A percentile compares a stretch with the other conserved stretches of the same genome.
These are phyloP conservation scores for Staphylotrichum tortipilum DNA, from an alignment of 495 filamentous ascomycete species.

Conservation along the genomic window DNA sequence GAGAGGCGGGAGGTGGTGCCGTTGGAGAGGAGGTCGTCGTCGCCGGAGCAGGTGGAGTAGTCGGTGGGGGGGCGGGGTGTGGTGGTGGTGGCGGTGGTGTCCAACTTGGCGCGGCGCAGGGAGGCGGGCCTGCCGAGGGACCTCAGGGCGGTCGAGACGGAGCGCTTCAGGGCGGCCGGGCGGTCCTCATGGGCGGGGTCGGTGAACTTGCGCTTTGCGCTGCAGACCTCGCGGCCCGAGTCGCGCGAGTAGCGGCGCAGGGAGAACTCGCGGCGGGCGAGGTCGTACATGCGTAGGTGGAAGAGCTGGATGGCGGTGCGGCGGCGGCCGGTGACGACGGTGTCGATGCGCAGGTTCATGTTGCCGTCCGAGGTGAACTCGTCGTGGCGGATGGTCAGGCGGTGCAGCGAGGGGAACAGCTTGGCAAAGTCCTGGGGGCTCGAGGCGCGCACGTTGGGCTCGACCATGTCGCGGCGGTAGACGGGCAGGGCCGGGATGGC, in stretches of 20 bases:
- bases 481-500: slow-evolving; percentile 47
- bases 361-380: slow-evolving; percentile 88
- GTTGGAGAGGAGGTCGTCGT: slow-evolving; percentile 38
- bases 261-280: slow-evolving; percentile 79
- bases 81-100: slow-evolving; percentile 21
- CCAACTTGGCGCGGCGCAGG: slow-evolving; percentile 41
- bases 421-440: slow-evolving; percentile 77
- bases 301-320: slow-evolving; percentile 74
- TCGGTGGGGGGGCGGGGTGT: slow-evolving; percentile 38
- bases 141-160: slow-evolving; percentile 66
- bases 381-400: slow-evolving; percentile 80
- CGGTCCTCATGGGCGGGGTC: slow-evolving; percentile 33
- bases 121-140: slow-evolving; percentile 53
- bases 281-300: slow-evolving; percentile 91
- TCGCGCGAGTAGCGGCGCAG: slow-evolving; percentile 86
- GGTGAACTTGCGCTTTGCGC: slow-evolving; percentile 64
- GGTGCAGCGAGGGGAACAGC: slow-evolving; percentile 76
- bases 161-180: slow-evolving; percentile 49
- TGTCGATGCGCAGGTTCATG: slow-evolving; percentile 93
- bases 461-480: slow-evolving; percentile 50
- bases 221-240: slow-evolving; percentile 88
- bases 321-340: slow-evolving; percentile 52
- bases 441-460: slow-evolving; percentile 59
- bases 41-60: slow-evolving; percentile 33
- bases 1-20: slow-evolving; percentile 30